Evolutionary conservation across 176 grass and related monocot species (phyloP).

Genomic region (Saccharum spontaneum): DNA sequence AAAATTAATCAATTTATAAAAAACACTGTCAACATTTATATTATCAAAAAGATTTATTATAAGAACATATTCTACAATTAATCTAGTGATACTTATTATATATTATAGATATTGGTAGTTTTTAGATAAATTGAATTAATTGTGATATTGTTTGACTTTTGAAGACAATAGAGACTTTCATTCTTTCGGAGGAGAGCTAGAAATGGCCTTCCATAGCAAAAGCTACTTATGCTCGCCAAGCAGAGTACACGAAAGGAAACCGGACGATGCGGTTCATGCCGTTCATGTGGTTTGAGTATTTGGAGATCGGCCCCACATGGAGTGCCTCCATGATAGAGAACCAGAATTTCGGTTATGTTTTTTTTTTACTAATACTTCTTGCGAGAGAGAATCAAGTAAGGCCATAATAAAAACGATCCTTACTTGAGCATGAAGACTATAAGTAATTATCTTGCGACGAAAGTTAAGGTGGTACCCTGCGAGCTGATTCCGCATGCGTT

Average conservation of each 20-base stretch:
- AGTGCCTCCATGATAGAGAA: background rate
- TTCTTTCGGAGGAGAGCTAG: too few relatives aligned
- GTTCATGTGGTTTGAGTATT: background rate
- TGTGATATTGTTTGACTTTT: too few relatives aligned
- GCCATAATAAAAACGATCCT: background rate
- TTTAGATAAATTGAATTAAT: too few relatives aligned
- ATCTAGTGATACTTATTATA: too few relatives aligned
- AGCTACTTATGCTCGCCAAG: background rate
- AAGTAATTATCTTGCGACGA: conserved; percentile 1
- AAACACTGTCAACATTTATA: background rate
- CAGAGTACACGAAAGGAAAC: background rate
- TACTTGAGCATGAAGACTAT: conserved; percentile 28
- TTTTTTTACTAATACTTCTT: background rate
- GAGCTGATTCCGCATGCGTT: background rate
- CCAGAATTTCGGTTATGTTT: background rate
- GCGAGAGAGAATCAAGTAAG: background rate
- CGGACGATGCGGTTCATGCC: background rate
- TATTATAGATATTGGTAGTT: too few relatives aligned
- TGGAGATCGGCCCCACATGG: background rate
- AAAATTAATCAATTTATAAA: background rate
- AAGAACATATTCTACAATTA: background rate
- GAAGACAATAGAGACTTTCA: too few relatives aligned
- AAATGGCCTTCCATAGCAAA: background rate
- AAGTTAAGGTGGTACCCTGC: background rate
- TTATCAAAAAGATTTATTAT: too few relatives aligned